A percentile compares a stretch with the other conserved stretches of the same genome.
These are phyloP conservation scores for Arxiozyma heterogenica DNA, from an alignment of 1,139 yeast species.

Conservation along the genomic window DNA sequence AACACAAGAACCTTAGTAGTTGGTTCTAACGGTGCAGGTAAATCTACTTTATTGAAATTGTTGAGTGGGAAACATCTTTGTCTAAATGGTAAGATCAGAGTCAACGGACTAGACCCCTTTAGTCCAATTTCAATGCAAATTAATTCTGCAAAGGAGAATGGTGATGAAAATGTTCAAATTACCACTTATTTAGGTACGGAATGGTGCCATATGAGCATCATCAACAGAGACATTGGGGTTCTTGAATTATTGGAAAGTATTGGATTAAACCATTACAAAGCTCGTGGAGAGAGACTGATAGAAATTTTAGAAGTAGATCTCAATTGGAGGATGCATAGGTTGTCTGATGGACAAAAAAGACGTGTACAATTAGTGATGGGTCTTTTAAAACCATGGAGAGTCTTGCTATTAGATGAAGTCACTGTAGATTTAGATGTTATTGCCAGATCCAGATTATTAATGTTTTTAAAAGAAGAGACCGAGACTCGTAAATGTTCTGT, in stretches of 20 bases:
- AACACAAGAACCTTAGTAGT: slow-evolving; percentile 68
- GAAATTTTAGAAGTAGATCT: slow-evolving; percentile 76
- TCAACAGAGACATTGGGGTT: slow-evolving; percentile 84
- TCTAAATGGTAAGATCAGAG: slow-evolving; percentile 50
- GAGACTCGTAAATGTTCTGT: slow-evolving; percentile 55
- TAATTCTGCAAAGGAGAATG: slow-evolving; percentile 21
- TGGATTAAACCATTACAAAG: slow-evolving; percentile 69
- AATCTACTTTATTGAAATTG: slow-evolving; percentile 73
- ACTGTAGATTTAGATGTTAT: slow-evolving; percentile 93
- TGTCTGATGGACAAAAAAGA: slow-evolving; percentile 91
- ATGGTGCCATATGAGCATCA: slow-evolving; percentile 91
- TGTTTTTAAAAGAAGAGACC: slow-evolving; percentile 66
- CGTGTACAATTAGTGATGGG: slow-evolving; percentile 95
- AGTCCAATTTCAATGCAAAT: slow-evolving; percentile 31
- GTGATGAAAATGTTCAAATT: slow-evolving; percentile 36
- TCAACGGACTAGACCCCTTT: slow-evolving; percentile 86
- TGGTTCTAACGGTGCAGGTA: slow-evolving; percentile 98
- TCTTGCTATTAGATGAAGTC: slow-evolving; percentile 81
- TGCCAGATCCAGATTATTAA: slow-evolving; percentile 66
- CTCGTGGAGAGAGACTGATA: slow-evolving; percentile 67
- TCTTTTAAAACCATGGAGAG: slow-evolving; percentile 77
- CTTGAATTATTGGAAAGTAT: slow-evolving; percentile 65
- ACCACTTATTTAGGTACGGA: slow-evolving; percentile 94
- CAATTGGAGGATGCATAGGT: slow-evolving; percentile 83
- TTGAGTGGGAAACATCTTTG: slow-evolving; percentile 89